Evolutionary conservation across 2,329 filamentous ascomycete genomes (phyloP).

Genomic region (Hypoxylon sp.): DNA sequence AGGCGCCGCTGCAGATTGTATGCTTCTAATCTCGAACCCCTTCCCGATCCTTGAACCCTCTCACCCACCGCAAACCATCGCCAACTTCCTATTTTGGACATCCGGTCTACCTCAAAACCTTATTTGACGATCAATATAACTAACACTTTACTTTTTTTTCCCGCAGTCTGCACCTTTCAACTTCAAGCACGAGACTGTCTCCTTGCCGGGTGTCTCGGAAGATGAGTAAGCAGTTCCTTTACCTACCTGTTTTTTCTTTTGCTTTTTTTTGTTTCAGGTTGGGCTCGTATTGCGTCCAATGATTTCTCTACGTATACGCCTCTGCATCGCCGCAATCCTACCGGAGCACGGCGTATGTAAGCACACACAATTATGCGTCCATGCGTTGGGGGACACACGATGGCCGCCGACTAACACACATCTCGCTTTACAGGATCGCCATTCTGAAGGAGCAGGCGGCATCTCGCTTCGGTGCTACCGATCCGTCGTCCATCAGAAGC

Average conservation of each 20-base stretch:
- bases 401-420: conserved; percentile 2
- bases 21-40: conserved; percentile 29
- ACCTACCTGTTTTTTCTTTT: neutral
- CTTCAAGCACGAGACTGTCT: conserved; percentile 68
- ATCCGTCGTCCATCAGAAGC: conserved; percentile 42
- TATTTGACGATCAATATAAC: neutral
- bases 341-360: neutral
- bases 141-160: conserved; percentile 14
- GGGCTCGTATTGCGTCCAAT: conserved; percentile 34
- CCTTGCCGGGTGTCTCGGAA: conserved; percentile 69
- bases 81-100: conserved; percentile 19
- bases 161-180: conserved; percentile 72
- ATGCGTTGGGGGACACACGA: neutral
- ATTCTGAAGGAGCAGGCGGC: conserved; percentile 68
- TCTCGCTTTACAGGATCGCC: conserved; percentile 57
- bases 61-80: conserved; percentile 9
- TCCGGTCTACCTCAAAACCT: conserved; percentile 1
- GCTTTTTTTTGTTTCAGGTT: conserved; percentile 3
- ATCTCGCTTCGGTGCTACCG: conserved; percentile 60
- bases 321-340: conserved; percentile 29
- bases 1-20: conserved; percentile 51
- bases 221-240: conserved; percentile 67
- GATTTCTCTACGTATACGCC: conserved; percentile 2
- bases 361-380: neutral
- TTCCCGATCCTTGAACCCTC: conserved; percentile 4